Percentiles rank a stretch among this genome's conserved stretches.
These are phyloP conservation scores for Colletotrichum sp. DNA, from an alignment of 2,329 filamentous ascomycete species.

Conservation along the genomic window DNA sequence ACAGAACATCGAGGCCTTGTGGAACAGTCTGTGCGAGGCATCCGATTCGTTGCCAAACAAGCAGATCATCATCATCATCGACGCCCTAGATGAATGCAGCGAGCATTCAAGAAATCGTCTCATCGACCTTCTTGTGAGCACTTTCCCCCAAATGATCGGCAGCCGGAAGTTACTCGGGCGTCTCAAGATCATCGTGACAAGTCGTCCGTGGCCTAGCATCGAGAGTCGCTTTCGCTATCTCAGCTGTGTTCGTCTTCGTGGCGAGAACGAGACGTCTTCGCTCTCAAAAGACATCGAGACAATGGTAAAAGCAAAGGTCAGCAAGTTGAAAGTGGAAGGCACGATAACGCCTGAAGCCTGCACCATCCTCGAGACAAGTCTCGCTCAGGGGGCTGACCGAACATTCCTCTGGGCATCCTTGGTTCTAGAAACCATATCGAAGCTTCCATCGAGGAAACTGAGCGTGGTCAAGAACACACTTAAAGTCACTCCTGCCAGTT, in stretches of 20 bases:
- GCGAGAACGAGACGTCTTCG: not conserved
- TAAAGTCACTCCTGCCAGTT: too few relatives aligned
- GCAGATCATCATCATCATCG: not conserved
- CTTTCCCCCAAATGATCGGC: not conserved
- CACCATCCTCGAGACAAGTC: not conserved
- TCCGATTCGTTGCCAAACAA: rapidly evolving
- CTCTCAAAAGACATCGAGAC: not conserved
- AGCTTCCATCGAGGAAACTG: too few relatives aligned
- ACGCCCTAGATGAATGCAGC: slow-evolving; percentile 14
- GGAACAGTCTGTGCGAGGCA: not conserved
- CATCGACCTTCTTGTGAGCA: not conserved
- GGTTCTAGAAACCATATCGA: not conserved
- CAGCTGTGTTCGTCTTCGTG: not conserved
- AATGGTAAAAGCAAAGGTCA: not conserved
- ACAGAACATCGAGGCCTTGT: not conserved
- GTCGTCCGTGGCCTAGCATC: slow-evolving; percentile 5
- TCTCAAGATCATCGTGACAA: not conserved
- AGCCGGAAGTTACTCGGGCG: not conserved
- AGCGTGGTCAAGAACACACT: too few relatives aligned
- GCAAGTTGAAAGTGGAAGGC: not conserved
- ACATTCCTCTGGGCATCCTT: slow-evolving; percentile 6
- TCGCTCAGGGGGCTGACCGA: not conserved
- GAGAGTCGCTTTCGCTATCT: not conserved
- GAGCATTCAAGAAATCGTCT: rapidly evolving
- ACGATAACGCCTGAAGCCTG: not conserved